Evolutionary conservation across 805 yeast species (phyloP).

Genomic region (Lipomyces mesembrius): DNA sequence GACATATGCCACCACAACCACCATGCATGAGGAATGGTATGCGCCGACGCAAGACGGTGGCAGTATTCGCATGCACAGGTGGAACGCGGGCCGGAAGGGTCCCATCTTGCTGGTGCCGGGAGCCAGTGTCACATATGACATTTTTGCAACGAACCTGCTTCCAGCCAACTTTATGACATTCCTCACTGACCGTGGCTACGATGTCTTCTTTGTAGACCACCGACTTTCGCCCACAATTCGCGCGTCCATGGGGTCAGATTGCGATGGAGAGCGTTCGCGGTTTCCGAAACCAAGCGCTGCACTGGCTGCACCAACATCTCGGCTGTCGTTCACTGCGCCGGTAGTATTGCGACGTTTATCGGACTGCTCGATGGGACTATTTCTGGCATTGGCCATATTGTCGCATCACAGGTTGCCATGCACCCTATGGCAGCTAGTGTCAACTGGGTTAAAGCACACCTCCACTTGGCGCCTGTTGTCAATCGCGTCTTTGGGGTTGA

Average conservation of each 20-base stretch:
- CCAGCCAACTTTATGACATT: neutral
- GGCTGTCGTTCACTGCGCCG: neutral
- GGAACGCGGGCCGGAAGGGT: neutral
- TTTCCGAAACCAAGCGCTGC: neutral
- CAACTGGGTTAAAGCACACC: neutral
- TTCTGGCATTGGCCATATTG: neutral
- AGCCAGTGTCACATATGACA: neutral
- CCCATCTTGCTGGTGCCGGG: neutral
- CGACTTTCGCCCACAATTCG: neutral
- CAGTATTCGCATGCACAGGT: neutral
- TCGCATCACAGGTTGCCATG: neutral
- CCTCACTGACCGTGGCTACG: neutral
- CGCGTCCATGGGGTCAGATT: neutral
- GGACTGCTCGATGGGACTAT: conserved; percentile 1
- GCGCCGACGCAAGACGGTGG: neutral
- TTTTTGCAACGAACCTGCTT: neutral
- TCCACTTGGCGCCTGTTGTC: neutral
- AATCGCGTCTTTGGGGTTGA: neutral
- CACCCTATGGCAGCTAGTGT: neutral
- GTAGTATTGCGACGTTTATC: neutral
- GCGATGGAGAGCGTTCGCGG: neutral
- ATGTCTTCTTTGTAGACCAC: neutral
- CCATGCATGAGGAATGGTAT: neutral
- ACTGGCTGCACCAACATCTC: neutral
- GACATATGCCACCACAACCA: neutral